phyloP scores from a whole-genome alignment of 2,329 filamentous ascomycete genomes.

The Gremmenia infestans region DNA sequence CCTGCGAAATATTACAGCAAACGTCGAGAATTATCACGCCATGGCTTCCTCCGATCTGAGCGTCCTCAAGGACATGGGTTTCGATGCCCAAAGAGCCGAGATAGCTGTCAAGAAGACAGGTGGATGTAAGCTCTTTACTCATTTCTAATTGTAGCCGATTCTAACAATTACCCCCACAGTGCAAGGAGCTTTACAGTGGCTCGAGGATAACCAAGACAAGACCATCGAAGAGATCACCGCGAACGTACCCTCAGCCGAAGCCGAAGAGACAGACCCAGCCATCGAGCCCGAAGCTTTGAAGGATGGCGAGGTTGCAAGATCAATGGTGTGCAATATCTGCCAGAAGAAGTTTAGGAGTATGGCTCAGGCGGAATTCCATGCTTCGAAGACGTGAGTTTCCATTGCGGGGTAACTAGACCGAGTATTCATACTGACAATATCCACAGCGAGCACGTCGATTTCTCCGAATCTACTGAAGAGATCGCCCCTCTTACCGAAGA shows the following conservation, averaged over 20 bases:
- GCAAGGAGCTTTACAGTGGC: slow-evolving; percentile 87
- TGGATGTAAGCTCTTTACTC: slow-evolving; percentile 53
- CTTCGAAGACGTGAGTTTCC: slow-evolving; percentile 66
- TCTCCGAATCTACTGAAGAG: slow-evolving; percentile 89
- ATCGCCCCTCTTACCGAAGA: slow-evolving; percentile 87
- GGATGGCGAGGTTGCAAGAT: slow-evolving; percentile 67
- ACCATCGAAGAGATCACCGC: slow-evolving; percentile 73
- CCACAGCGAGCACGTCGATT: slow-evolving; percentile 76
- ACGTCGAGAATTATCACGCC: slow-evolving; percentile 24
- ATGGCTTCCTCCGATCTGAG: slow-evolving; percentile 58
- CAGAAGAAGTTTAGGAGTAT: slow-evolving; percentile 83
- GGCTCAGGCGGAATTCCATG: slow-evolving; percentile 83
- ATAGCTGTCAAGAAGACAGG: slow-evolving; percentile 81
- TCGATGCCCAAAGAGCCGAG: slow-evolving; percentile 76
- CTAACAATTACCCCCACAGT: slow-evolving; percentile 46
- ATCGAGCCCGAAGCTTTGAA: slow-evolving; percentile 61
- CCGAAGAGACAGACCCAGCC: slow-evolving; percentile 47
- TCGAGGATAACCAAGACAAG: slow-evolving; percentile 87
- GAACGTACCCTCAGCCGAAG: slow-evolving; percentile 36
- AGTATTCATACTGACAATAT: slow-evolving; percentile 3
- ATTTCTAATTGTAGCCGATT: background rate
- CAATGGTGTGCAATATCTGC: slow-evolving; percentile 90
- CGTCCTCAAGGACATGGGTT: slow-evolving; percentile 66
- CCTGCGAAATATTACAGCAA: background rate
- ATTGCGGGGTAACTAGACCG: background rate